Evolutionary conservation across 306 rosid species (phyloP), one percentile per base, ranked within the genome.

Genomic region (Rosa rugosa): DNA sequence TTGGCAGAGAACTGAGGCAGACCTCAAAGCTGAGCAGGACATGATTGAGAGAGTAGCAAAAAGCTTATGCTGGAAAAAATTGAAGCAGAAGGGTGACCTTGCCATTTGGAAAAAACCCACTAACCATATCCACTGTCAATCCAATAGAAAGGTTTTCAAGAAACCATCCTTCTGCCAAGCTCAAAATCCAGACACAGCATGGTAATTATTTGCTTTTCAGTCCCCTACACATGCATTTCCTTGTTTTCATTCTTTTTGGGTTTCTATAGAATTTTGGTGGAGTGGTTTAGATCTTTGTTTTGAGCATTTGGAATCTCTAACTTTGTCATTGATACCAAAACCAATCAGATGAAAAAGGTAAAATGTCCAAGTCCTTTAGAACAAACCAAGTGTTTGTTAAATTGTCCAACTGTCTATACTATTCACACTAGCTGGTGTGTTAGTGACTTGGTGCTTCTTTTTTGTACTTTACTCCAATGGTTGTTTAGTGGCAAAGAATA

Each of bases 31-130:
- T 64, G 99, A 96, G 84, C 97, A 96, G 62, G 84, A 78, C 36
- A 46, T 6, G 51, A 93, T 96, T 49, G 99, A 96, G 87, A 80
- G 72, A 13, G 94, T 93, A 4, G 97, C 98, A 5, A 91, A 67
- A 74, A 86, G 97, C 56, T 75, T 96, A 5, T 96, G 99, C 85
- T 96, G 99, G 99, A 96, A 90, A 79, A 93, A 93, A 80, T 17
- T 96, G 80, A 84, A 75, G 47, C 94, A 96, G 71, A 90, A 79
- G 72, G 81, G 69, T 51, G 98, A 96, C n/a, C 80, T 96, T 82
- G 98, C 99, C 6, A 85, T 96, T 78, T 96, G 99, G 99, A 94
- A 89, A 83, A 96, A 96, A 73, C 94, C 98, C 4, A 85, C 96
- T 9, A 93, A 96, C 77, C 99, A 96, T 72, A 36, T 80, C 7